Evolutionary conservation across 306 rosid genomes (phyloP).

Genomic region (Mimosa bimucronata): DNA sequence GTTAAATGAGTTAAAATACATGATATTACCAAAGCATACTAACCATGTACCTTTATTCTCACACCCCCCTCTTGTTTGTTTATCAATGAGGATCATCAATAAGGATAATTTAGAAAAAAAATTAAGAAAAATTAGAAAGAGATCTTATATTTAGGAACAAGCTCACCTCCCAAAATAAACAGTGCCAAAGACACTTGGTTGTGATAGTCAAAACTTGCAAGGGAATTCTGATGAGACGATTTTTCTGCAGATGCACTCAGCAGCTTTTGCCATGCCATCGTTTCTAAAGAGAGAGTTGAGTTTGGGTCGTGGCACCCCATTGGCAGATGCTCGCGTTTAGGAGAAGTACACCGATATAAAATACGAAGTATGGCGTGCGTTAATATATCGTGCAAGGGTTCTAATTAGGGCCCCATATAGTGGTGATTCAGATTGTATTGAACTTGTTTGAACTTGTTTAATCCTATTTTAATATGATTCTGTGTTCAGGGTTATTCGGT

Average conservation of each 20-base stretch:
- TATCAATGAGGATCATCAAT: too few species aligned
- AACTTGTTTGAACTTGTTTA: background rate
- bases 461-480: background rate
- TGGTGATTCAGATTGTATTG: background rate
- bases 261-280: slow-evolving; percentile 87
- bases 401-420: background rate
- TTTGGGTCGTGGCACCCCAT: slow-evolving; percentile 31
- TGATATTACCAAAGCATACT: too few species aligned
- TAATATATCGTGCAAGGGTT: slow-evolving; percentile 28
- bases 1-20: too few species aligned
- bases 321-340: slow-evolving; percentile 6
- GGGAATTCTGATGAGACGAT: background rate
- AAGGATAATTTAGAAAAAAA: too few species aligned
- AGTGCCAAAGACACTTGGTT: background rate
- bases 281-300: slow-evolving; percentile 77
- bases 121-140: too few species aligned
- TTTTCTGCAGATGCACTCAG: slow-evolving; percentile 74
- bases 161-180: too few species aligned
- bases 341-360: slow-evolving; percentile 22
- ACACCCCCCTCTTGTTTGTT: too few species aligned
- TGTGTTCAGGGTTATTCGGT: background rate
- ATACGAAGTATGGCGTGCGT: slow-evolving; percentile 29
- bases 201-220: background rate
- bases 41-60: too few species aligned
- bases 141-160: too few species aligned